Percentiles rank a stretch among this genome's conserved stretches.
Conservation (phyloP, 352 stramenopile species). For the Globisporangium uncinulatum region DNA sequence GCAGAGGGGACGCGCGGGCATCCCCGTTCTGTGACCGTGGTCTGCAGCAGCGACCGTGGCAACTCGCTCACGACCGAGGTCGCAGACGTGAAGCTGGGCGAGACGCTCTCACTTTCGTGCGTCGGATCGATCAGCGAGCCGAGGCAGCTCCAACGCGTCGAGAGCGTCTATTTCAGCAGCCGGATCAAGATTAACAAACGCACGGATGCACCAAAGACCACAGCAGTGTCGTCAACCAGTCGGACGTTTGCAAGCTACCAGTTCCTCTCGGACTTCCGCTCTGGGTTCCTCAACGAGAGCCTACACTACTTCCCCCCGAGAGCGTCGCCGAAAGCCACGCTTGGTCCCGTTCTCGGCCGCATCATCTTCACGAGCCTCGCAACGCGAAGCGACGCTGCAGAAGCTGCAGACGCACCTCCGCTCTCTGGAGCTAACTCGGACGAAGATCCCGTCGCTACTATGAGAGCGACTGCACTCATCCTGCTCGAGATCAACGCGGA, state of each 20-base stretch:
- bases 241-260: conserved; percentile 46
- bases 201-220: not conserved
- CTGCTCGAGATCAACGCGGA: conserved; percentile 60
- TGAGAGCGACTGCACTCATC: conserved; percentile 42
- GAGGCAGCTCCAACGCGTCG: conserved; percentile 11
- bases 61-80: conserved; percentile 44
- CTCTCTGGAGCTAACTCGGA: conserved; percentile 4
- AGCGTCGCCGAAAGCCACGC: conserved; percentile 27
- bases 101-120: conserved; percentile 38
- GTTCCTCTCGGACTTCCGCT: conserved; percentile 52
- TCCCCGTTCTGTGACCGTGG: conserved; percentile 28
- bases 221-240: not conserved
- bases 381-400: not conserved
- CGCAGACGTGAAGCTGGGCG: conserved; percentile 56
- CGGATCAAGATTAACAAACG: not conserved
- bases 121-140: conserved; percentile 53
- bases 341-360: conserved; percentile 56
- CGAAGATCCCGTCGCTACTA: conserved; percentile 1
- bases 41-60: conserved; percentile 28
- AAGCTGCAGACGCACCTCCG: not conserved
- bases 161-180: not conserved
- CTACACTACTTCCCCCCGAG: conserved; percentile 46
- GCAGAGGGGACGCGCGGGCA: conserved; percentile 15
- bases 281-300: conserved; percentile 42
- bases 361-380: conserved; percentile 20